These are phyloP conservation scores for Annona squamosa DNA, from an alignment of 164 flowering plant genomes.

Conservation along the genomic window DNA sequence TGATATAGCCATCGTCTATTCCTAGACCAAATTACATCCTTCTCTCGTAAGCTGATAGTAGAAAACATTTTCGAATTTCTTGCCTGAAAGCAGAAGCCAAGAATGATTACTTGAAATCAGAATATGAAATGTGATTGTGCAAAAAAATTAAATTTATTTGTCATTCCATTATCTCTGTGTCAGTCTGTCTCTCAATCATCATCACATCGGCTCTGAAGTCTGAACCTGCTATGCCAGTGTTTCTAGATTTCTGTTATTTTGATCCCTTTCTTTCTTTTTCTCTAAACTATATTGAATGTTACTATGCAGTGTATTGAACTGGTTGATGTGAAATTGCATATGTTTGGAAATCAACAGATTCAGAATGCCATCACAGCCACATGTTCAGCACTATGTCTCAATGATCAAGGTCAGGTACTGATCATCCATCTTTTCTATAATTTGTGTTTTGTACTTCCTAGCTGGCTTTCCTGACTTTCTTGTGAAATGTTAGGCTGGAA, in stretches of 20 bases:
- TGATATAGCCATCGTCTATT: not conserved
- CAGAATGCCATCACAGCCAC: conserved; percentile 85
- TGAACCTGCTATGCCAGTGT: not conserved
- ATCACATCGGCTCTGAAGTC: too few species aligned
- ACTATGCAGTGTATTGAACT: conserved; percentile 54
- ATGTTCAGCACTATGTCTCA: conserved; percentile 70
- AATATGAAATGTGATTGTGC: too few species aligned
- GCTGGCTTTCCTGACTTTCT: not conserved
- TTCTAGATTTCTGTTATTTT: too few species aligned
- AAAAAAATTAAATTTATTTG: too few species aligned
- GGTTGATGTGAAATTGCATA: conserved; percentile 39
- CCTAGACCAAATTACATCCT: not conserved
- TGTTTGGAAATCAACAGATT: conserved; percentile 90
- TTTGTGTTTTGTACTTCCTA: not conserved
- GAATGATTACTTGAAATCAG: too few species aligned
- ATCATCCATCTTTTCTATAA: not conserved
- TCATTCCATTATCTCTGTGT: too few species aligned
- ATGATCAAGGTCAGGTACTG: conserved; percentile 44
- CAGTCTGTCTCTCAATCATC: too few species aligned
- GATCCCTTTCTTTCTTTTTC: not conserved
- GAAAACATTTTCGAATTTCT: too few species aligned
- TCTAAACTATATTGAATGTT: not conserved
- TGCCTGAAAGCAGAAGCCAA: too few species aligned
- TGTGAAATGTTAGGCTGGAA: conserved; percentile 42
- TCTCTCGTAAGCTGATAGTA: too few species aligned